phyloP scores from a whole-genome alignment of 1,284 basidiomycete species.

The Rhodotorula sp. region DNA sequence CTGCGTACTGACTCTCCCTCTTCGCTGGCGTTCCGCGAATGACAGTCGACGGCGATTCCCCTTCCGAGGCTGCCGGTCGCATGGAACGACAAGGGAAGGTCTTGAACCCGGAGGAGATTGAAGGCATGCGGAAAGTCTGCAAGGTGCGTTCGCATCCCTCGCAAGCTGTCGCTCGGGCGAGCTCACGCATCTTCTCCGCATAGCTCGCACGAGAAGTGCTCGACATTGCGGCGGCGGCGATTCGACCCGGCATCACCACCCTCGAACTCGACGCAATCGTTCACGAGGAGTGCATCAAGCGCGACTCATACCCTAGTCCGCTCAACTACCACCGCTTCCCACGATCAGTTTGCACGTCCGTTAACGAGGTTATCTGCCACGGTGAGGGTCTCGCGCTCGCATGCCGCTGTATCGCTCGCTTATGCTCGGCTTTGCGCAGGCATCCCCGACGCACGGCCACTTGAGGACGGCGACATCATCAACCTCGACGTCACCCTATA shows the following conservation, averaged over 20 bases:
- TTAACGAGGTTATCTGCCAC: slow-evolving; percentile 97
- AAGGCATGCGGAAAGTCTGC: slow-evolving; percentile 74
- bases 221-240: slow-evolving; percentile 78
- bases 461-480: slow-evolving; percentile 87
- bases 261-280: slow-evolving; percentile 93
- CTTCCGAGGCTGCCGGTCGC: background rate
- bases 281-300: slow-evolving; percentile 85
- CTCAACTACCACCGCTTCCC: slow-evolving; percentile 90
- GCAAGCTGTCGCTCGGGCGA: background rate
- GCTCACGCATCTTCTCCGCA: background rate
- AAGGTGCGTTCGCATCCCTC: slow-evolving; percentile 56
- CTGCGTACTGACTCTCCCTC: background rate
- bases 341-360: slow-evolving; percentile 80
- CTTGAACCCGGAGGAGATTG: slow-evolving; percentile 65
- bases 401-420: slow-evolving; percentile 41
- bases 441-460: slow-evolving; percentile 82
- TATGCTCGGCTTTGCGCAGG: slow-evolving; percentile 51
- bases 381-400: slow-evolving; percentile 33
- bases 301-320: slow-evolving; percentile 90
- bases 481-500: slow-evolving; percentile 73
- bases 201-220: slow-evolving; percentile 88
- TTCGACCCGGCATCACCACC: slow-evolving; percentile 88
- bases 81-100: slow-evolving; percentile 44
- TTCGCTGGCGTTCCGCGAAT: too few relatives aligned
- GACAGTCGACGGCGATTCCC: slow-evolving; percentile 4